Conservation (phyloP, 2,329 filamentous ascomycete genomes). For the Exserohilum turcica region DNA sequence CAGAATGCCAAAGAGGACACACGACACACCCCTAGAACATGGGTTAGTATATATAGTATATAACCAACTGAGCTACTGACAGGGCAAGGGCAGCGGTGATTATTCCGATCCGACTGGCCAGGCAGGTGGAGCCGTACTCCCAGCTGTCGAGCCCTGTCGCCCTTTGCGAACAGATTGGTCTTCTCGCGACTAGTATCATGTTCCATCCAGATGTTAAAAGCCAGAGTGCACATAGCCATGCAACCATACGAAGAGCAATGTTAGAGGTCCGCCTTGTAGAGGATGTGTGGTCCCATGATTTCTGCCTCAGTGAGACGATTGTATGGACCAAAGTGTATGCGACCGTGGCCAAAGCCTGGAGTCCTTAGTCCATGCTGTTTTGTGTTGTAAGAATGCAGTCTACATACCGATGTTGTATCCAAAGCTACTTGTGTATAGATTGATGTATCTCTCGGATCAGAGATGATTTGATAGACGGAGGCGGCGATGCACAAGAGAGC, state of each 20-base stretch:
- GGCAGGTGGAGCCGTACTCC: slow-evolving; percentile 43
- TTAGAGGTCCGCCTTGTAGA: slow-evolving; percentile 41
- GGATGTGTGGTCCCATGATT: slow-evolving; percentile 31
- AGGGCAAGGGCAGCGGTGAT: slow-evolving; percentile 42
- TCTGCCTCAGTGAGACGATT: slow-evolving; percentile 41
- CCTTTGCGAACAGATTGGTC: slow-evolving; percentile 38
- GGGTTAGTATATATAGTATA: not conserved
- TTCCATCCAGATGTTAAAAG: slow-evolving; percentile 48
- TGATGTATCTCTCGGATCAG: slow-evolving; percentile 34
- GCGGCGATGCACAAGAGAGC: slow-evolving; percentile 36
- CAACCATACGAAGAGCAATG: slow-evolving; percentile 40
- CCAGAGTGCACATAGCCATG: slow-evolving; percentile 44
- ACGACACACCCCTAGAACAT: slow-evolving; percentile 36
- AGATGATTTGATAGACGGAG: slow-evolving; percentile 37
- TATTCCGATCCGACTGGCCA: slow-evolving; percentile 35
- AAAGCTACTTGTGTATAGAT: slow-evolving; percentile 41
- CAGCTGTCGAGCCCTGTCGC: slow-evolving; percentile 33
- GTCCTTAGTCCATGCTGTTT: slow-evolving; percentile 1
- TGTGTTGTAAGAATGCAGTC: not conserved
- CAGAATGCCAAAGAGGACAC: slow-evolving; percentile 41
- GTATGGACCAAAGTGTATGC: slow-evolving; percentile 44
- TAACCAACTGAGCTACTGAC: slow-evolving; percentile 25
- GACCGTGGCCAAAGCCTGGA: slow-evolving; percentile 42
- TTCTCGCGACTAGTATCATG: slow-evolving; percentile 47
- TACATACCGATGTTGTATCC: slow-evolving; percentile 40